Percentiles rank a stretch among this genome's conserved stretches.
These are phyloP conservation scores for Lactarius tabidus DNA, from an alignment of 768 basidiomycete species.

Conservation along the genomic window DNA sequence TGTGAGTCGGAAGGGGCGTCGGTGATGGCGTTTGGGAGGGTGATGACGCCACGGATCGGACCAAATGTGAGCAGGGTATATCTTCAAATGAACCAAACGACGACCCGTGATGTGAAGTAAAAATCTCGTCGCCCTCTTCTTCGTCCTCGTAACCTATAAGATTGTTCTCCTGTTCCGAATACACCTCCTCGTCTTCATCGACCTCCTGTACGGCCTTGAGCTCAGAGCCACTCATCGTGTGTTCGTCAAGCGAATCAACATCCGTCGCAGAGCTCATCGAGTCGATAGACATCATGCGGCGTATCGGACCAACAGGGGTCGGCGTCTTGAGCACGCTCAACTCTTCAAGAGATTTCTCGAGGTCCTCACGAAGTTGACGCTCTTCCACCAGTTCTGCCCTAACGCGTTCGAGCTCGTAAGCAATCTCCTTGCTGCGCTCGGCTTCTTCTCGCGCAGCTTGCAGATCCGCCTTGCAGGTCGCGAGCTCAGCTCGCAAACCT, in stretches of 20 bases:
- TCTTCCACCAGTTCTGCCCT: constrained; percentile 39
- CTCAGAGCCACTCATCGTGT: constrained; percentile 31
- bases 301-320: constrained; percentile 41
- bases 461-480: constrained; percentile 37
- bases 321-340: constrained; percentile 44
- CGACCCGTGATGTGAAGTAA: constrained; percentile 34
- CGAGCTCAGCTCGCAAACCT: constrained; percentile 30
- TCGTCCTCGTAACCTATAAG: constrained; percentile 70
- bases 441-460: constrained; percentile 35
- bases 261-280: constrained; percentile 63
- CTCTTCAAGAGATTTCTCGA: constrained; percentile 52
- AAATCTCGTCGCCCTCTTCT: constrained; percentile 61
- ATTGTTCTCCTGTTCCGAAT: constrained; percentile 52
- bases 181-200: constrained; percentile 35
- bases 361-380: constrained; percentile 39
- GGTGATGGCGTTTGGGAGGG: constrained; percentile 30
- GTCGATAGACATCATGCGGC: constrained; percentile 56
- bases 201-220: constrained; percentile 60
- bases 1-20: constrained; percentile 31
- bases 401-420: constrained; percentile 30
- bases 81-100: constrained; percentile 31
- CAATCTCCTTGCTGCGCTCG: constrained; percentile 8
- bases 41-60: constrained; percentile 33
- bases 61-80: constrained; percentile 33
- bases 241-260: constrained; percentile 55